Evolutionary conservation across 75 land plant genomes (phyloP), one percentile per base, ranked within the genome.

Genomic region (Larix kaempferi): DNA sequence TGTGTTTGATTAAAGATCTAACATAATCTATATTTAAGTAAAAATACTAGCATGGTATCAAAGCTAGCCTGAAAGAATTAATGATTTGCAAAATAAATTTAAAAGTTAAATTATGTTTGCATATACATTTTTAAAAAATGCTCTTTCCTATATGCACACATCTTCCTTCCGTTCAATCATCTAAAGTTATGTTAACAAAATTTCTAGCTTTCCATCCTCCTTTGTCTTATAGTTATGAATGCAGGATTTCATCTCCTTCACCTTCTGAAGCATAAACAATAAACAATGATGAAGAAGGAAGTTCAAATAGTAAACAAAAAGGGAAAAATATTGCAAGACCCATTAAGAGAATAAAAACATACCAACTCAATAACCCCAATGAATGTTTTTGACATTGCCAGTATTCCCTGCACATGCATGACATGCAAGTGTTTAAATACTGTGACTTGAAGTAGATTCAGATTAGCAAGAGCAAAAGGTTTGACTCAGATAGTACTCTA

Each of bases 321-420:
- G 76, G 27, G 55, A 16, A 14, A 8, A 55, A 57, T 21, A 26
- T 27, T 33, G 17, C 58, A 29, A 74, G 29, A 14, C 17, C 27
- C 54, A 77, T 23, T 77, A 17, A 76, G 59, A 39, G 41, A 77
- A 76, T 37, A 21, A 55, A 8, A 71, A 16, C 56, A n/a, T 77
- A 79, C 81, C 76, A 84, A 75, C 55, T 82, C 84, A 27, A 84
- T 84, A 22, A 75, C 86, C 22, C 86, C 84, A 62, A 84, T 67
- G 80, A 84, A 84, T 14, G 79, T 84, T 71, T 60, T 84, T 62
- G 83, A 83, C 86, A 84, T 84, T 59, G 86, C 78, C 76, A 84
- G 44, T 26, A 84, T 84, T 22, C 86, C 86, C 84, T 84, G 84
- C 49, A 67, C 49, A 67, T 39, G 44, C n/a, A 67, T 67, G 2